These are phyloP conservation scores for Citeromyces matritensis DNA, from an alignment of 805 yeast species.

Conservation along the genomic window DNA sequence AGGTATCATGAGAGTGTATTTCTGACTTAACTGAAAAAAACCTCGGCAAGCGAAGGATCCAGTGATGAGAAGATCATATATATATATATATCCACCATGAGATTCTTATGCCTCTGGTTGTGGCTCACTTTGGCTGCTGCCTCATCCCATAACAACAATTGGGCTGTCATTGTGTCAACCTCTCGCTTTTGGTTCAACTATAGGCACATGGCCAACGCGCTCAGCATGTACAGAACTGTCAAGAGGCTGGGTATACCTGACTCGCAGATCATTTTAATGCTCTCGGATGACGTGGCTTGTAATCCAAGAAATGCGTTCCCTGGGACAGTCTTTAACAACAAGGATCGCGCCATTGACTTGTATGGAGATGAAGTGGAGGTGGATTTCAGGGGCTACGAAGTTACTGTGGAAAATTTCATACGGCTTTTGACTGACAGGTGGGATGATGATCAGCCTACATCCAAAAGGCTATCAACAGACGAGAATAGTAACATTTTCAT, in stretches of 20 bases:
- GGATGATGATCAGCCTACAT: conserved; percentile 88
- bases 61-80: too few species aligned
- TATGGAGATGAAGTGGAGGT: conserved; percentile 94
- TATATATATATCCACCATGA: too few species aligned
- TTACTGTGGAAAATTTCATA: conserved; percentile 93
- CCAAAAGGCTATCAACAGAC: conserved; percentile 82
- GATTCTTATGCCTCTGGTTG: too few species aligned
- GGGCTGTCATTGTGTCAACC: conserved; percentile 90
- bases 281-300: conserved; percentile 95
- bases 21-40: too few species aligned
- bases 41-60: too few species aligned
- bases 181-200: conserved; percentile 98
- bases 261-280: conserved; percentile 90
- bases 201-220: conserved; percentile 92
- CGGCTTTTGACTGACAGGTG: conserved; percentile 88
- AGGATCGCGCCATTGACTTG: conserved; percentile 80
- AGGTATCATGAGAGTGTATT: too few species aligned
- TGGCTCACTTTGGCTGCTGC: too few species aligned
- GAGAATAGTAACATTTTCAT: conserved; percentile 89
- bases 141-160: conserved; percentile 46
- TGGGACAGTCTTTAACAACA: conserved; percentile 89
- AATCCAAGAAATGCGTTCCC: conserved; percentile 93
- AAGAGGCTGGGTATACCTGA: conserved; percentile 95
- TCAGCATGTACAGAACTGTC: conserved; percentile 90
- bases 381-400: conserved; percentile 95